phyloP scores from a whole-genome alignment of 2,329 filamentous ascomycete species.

The Botryotinia narcissicola region DNA sequence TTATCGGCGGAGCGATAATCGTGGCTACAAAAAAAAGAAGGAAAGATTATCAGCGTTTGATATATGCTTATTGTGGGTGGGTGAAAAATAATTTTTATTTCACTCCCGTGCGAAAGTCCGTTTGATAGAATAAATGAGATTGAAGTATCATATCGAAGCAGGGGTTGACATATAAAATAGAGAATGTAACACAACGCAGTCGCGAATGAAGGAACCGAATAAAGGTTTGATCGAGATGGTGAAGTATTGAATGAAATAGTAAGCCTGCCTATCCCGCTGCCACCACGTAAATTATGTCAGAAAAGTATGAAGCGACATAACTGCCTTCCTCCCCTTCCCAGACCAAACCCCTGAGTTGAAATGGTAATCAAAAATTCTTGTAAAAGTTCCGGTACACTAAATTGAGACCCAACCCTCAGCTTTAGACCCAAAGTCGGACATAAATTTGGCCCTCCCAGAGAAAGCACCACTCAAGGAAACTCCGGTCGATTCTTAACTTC shows the following conservation, averaged over 20 bases:
- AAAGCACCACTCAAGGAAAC: neutral
- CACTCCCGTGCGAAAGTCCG: neutral
- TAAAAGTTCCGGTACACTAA: neutral
- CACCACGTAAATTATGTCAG: neutral
- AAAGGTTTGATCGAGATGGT: accelerated
- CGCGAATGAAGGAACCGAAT: neutral
- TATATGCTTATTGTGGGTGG: neutral
- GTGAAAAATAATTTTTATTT: neutral
- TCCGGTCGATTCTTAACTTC: too few species aligned
- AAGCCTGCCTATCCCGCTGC: too few species aligned
- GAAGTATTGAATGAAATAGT: too few species aligned
- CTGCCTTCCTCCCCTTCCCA: too few species aligned
- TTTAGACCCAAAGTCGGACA: neutral
- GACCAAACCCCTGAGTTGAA: neutral
- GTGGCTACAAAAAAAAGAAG: neutral
- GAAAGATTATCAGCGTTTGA: neutral
- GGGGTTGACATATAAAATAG: neutral
- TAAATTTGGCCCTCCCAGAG: neutral
- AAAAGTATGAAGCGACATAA: neutral
- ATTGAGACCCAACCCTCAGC: neutral
- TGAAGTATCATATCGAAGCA: neutral
- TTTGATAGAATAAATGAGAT: neutral
- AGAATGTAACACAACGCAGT: neutral
- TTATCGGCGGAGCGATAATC: neutral
- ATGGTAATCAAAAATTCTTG: neutral